These are phyloP conservation scores for Mitragyna speciosa DNA, from an alignment of 257 asterid genomes.

Conservation along the genomic window DNA sequence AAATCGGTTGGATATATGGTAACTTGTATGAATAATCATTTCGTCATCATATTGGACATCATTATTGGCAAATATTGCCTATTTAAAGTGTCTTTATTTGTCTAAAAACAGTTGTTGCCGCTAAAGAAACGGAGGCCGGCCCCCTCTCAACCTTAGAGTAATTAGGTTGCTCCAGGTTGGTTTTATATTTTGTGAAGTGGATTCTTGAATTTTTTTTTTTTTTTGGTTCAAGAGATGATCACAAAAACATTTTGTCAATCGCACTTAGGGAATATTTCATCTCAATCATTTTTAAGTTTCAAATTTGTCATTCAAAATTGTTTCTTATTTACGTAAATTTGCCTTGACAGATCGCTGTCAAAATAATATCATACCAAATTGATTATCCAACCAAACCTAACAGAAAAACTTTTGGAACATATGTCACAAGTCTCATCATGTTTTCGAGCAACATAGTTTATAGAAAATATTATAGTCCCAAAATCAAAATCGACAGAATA, in stretches of 20 bases:
- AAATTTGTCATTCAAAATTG: background rate
- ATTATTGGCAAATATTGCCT: background rate
- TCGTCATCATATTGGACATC: slow-evolving; percentile 4
- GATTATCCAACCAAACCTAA: background rate
- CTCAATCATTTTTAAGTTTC: background rate
- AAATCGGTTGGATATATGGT: background rate
- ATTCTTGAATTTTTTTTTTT: too few relatives aligned
- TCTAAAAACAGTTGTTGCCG: background rate
- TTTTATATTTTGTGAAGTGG: too few relatives aligned
- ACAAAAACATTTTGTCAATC: too few relatives aligned
- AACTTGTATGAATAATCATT: background rate
- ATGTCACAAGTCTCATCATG: background rate
- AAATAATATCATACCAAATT: background rate
- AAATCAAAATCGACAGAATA: too few relatives aligned
- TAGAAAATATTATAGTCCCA: too few relatives aligned
- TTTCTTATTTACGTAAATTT: too few relatives aligned
- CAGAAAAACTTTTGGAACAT: background rate
- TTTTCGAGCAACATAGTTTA: too few relatives aligned
- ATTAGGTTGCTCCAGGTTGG: too few relatives aligned
- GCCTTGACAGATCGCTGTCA: background rate
- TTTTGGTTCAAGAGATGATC: background rate
- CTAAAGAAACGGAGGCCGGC: background rate
- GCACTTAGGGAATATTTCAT: background rate
- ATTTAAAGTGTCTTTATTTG: background rate
- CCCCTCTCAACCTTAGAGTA: background rate